Base-by-base conservation (phyloP, 2,329 filamentous ascomycete genomes). In the Aspergillus sp. region DNA sequence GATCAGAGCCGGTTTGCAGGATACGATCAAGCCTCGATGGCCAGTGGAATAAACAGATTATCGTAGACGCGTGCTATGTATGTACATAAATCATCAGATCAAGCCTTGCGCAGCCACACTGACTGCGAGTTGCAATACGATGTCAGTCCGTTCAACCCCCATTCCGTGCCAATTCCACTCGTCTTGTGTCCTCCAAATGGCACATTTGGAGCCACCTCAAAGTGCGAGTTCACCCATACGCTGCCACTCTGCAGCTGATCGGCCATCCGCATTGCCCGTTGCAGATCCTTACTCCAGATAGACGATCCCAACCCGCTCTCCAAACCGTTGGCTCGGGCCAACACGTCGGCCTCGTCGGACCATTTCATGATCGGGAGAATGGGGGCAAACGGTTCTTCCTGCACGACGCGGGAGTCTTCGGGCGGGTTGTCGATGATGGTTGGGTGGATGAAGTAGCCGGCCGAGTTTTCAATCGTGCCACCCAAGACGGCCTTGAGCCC, bases 361-460 rank as follows among this genome's bases (percentile, higher is more conserved):
- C 81, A 87, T 13, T 72, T 75, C 43, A 85, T 56, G 6, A 85
- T 65, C 0, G 83, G 82, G 1, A 86, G 71, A 29, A 87, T 79
- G 0, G 83, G 83, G 0, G 76, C 79, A 50, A 83, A 84, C 4
- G 79, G 76, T 57, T 84, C 81, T 51, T 83, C 80, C 28, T 67
- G 62, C 7, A 82, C 78, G 12, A 83, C 69, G 8, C 71, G 63
- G 2, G 77, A 75, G 33, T 75, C 67, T 49, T 81, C 76, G 0
- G 77, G 73, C 19, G 79, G 78, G 47, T 77, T 76, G 30, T 75
- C 69, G 27, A 83, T 73, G 43, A 83, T 78, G 1, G 79, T 80
- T 0, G 81, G 79, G 28, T 73, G 63, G 49, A 83, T 69, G 65
- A 79, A 81, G 63, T 75, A 82, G 2, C 78, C 81, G 40, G 73